Evolutionary conservation across 2,329 filamentous ascomycete species (phyloP), one percentile per base, ranked within the genome.

Genomic region (Fusarium buharicum): DNA sequence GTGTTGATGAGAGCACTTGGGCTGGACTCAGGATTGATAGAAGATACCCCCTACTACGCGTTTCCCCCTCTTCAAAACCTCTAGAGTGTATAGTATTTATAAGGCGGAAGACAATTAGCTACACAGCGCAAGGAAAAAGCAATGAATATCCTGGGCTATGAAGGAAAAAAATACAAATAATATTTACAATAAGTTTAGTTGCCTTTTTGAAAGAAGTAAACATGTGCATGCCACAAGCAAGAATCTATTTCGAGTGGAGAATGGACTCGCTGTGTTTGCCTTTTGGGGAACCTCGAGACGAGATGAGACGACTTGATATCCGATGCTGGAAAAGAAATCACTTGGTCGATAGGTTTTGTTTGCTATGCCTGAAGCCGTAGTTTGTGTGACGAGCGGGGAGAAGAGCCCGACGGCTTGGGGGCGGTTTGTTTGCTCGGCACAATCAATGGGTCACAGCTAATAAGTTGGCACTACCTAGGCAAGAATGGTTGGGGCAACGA

Each of bases 21-120:
- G 70, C 72, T 69, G 72, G 70, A 69, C 72, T 73, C 67, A 69
- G 67, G 64, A 71, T 58, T 67, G 62, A 68, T 68, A 71, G 62
- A 75, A 67, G 73, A 75, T 73, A 74, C 72, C 70, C 68, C 66
- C 60, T 65, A 58, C 52, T 45, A 31, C 57, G 61, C 55, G 60
- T 55, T 66, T 59, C 49, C 53, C 62, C 68, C 61, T 22, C 50
- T 69, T 61, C 43, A 55, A 58, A 52, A 6, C 57, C 54, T 69
- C 62, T 64, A 66, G 50, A 70, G 60, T 72, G 68, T 72, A 70
- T 63, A 72, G 53, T 70, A 71, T 57, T 48, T 63, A 59, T 47
- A 63, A 65, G 54, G 65, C 43, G 55, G 31, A 65, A 64, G 55
- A 61, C 48, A 62, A 50, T 40, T 52, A 69, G 68, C 68, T 70